Conservation (phyloP, 2,329 filamentous ascomycete genomes). For the Biscogniauxia mediterranea region DNA sequence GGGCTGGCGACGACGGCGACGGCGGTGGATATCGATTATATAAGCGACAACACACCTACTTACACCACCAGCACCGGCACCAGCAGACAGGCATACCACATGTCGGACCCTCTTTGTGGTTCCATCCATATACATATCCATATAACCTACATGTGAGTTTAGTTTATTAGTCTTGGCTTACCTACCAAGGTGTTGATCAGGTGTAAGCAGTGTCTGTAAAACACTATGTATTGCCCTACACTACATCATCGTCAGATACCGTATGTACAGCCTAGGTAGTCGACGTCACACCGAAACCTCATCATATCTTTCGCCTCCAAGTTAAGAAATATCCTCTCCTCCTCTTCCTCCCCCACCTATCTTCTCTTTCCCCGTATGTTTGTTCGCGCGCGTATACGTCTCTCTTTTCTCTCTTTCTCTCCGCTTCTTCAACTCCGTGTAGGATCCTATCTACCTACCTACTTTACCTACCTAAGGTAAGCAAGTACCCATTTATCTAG, state of each 20-base stretch:
- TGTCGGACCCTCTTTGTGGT: background rate
- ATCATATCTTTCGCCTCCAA: background rate
- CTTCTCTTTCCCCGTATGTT: background rate
- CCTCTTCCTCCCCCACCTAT: background rate
- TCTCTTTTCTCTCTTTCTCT: background rate
- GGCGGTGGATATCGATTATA: background rate
- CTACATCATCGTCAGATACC: slow-evolving; percentile 14
- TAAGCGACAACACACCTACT: background rate
- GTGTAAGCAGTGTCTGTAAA: no score
- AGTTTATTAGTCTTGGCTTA: no score
- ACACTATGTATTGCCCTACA: no score
- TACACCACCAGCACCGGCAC: background rate
- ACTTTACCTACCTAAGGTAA: no score
- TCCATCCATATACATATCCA: background rate
- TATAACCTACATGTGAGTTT: no score
- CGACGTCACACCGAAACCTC: slow-evolving; percentile 2
- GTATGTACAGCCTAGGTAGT: slow-evolving; percentile 1
- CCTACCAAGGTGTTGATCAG: no score
- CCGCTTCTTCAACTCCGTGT: background rate
- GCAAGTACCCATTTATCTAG: no score
- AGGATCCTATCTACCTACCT: no score
- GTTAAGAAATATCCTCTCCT: no score
- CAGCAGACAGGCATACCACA: background rate
- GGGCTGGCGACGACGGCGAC: no score
- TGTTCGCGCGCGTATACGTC: background rate